Evolutionary conservation across 2,329 filamentous ascomycete genomes (phyloP), one percentile per base, ranked within the genome.

Genomic region (Cephalotrichum gorgonifer): DNA sequence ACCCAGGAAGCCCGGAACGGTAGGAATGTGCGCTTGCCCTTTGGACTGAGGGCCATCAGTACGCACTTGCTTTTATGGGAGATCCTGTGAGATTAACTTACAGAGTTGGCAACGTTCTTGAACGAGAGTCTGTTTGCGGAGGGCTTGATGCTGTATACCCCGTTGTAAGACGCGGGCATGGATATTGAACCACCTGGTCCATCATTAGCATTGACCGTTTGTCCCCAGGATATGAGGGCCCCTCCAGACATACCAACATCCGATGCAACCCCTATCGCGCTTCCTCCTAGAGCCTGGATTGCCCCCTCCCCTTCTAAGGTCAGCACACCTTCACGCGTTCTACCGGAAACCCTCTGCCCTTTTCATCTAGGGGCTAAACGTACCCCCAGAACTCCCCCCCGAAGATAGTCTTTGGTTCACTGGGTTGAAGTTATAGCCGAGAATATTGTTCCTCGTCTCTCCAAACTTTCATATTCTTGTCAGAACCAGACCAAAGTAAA

Each of bases 391-490:
- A 33, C 45, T 48, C 15, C 45, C 45, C 9, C 45, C 45, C 5
- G 45, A 48, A 11, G 45, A 48, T 11, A 48, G 45, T 14, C 27
- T 48, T 33, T 48, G 45, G 22, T 48, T 48, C 25, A 39, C 33
- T 17, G 45, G 45, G 23, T 48, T 48, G 22, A 23, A 17, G 22
- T 48, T 48, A 41, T 48, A 48, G 27, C 45, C 33, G 33, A 42
- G 38, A 15, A 48, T 48, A 28, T 48, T 48, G 25, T 48, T 48
- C 26, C 33, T 48, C 7, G 45, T 48, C n/a, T 48, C 33, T 14
- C 45, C 45, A 42, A 25, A 48, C 30, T 33, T 8, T 33, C 30
- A 15, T 8, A 33, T 33, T 8, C 30, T 15, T 15, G 30, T 33
- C 30, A 33, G 30, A 33, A n/a, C n/a, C n/a, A n/a, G n/a, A n/a